These are phyloP conservation scores for Barnettozyma pratensis DNA, from an alignment of 805 yeast genomes.

Conservation along the genomic window DNA sequence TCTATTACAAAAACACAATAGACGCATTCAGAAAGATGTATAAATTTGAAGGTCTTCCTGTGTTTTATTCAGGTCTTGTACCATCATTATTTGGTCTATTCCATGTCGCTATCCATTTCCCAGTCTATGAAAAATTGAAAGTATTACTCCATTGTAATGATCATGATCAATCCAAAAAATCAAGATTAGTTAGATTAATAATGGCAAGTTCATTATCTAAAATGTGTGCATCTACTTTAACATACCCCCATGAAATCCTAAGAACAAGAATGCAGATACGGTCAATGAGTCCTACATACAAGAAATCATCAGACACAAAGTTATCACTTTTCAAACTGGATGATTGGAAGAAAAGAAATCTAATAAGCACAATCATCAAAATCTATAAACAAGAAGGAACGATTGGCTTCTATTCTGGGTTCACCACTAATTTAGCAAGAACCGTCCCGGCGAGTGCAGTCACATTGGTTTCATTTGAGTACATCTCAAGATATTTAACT, in stretches of 20 bases:
- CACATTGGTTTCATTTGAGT: constrained; percentile 90
- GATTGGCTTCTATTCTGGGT: constrained; percentile 84
- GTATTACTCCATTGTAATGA: constrained; percentile 33
- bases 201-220: constrained; percentile 77
- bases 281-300: constrained; percentile 27
- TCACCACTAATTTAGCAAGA: constrained; percentile 76
- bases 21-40: constrained; percentile 84
- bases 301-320: constrained; percentile 8
- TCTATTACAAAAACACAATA: constrained; percentile 65
- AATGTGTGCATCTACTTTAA: constrained; percentile 80
- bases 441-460: constrained; percentile 95
- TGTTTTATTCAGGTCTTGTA: constrained; percentile 83
- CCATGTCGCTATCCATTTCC: constrained; percentile 96
- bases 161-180: constrained; percentile 16
- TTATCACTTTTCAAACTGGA: constrained; percentile 13
- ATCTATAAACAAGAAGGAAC: constrained; percentile 62
- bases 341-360: constrained; percentile 4
- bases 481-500: constrained; percentile 35
- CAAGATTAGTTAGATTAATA: constrained; percentile 39
- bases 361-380: constrained; percentile 20
- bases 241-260: constrained; percentile 94
- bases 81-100: constrained; percentile 88
- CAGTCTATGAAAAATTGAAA: constrained; percentile 82
- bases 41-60: constrained; percentile 67
- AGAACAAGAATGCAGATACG: constrained; percentile 80